These are phyloP conservation scores for Flueggea neowawraea DNA, from an alignment of 441 rosid species.

Conservation along the genomic window DNA sequence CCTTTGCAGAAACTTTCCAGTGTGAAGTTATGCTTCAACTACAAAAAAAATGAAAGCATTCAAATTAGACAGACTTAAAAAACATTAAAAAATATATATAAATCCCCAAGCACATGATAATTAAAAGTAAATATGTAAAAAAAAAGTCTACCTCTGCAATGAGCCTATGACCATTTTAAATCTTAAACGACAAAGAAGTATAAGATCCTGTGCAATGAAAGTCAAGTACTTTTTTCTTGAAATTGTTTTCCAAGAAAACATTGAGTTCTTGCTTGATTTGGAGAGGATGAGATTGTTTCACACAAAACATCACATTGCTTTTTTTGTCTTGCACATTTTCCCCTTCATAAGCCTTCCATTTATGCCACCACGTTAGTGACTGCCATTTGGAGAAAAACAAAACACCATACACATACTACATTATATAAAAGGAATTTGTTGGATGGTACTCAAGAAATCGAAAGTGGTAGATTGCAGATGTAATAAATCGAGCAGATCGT, in stretches of 20 bases:
- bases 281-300: conserved; percentile 47
- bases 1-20: conserved; percentile 71
- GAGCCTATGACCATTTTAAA: conserved; percentile 39
- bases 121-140: background rate
- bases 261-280: conserved; percentile 49
- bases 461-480: too few species aligned
- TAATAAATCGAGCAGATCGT: too few species aligned
- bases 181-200: conserved; percentile 51
- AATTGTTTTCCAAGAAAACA: conserved; percentile 40
- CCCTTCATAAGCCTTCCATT: conserved; percentile 58
- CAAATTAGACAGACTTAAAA: background rate
- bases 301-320: conserved; percentile 31
- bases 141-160: conserved; percentile 51
- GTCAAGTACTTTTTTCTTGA: conserved; percentile 30
- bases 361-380: conserved; percentile 39
- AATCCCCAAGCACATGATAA: background rate
- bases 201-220: conserved; percentile 48
- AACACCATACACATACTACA: too few species aligned
- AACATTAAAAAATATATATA: background rate
- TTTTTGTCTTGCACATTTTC: conserved; percentile 28
- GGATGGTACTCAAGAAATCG: too few species aligned
- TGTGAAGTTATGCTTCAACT: conserved; percentile 52
- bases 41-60: background rate
- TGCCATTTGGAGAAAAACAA: background rate
- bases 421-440: too few species aligned